phyloP scores from a whole-genome alignment of 345 rosid genomes.

The Gossypium thurberi region DNA sequence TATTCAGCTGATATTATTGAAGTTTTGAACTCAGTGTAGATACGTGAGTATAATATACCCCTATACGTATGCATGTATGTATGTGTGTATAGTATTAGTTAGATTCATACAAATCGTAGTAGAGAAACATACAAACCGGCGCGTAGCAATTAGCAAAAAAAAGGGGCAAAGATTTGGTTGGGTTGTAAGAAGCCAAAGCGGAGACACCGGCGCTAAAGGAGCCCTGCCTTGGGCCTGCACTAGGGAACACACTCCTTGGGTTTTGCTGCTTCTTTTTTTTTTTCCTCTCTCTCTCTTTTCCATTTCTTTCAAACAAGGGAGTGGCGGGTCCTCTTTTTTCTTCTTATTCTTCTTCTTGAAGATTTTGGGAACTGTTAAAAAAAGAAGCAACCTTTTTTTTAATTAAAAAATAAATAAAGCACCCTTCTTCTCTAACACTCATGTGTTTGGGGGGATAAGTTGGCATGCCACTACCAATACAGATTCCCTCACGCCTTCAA shows the following conservation, averaged over 20 bases:
- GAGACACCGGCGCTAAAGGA: conserved; percentile 65
- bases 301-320: background rate
- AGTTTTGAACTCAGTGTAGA: no score
- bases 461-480: conserved; percentile 50
- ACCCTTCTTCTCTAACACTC: conserved; percentile 14
- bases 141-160: conserved; percentile 4
- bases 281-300: no score
- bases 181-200: conserved; percentile 28
- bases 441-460: conserved; percentile 51
- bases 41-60: no score
- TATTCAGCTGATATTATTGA: no score
- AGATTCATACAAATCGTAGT: no score
- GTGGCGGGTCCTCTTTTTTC: background rate
- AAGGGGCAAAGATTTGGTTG: conserved; percentile 10
- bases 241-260: conserved; percentile 53
- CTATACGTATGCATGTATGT: no score
- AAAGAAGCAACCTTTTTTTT: background rate
- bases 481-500: conserved; percentile 50
- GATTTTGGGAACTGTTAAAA: conserved; percentile 38
- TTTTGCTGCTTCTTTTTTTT: conserved; percentile 8
- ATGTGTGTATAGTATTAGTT: no score
- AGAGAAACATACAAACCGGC: no score
- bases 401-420: background rate
- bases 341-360: conserved; percentile 11
- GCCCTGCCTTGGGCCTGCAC: conserved; percentile 47